Evolutionary conservation across 768 basidiomycete genomes (phyloP), one percentile per base, ranked within the genome.

Genomic region (Lentinula detonsa): DNA sequence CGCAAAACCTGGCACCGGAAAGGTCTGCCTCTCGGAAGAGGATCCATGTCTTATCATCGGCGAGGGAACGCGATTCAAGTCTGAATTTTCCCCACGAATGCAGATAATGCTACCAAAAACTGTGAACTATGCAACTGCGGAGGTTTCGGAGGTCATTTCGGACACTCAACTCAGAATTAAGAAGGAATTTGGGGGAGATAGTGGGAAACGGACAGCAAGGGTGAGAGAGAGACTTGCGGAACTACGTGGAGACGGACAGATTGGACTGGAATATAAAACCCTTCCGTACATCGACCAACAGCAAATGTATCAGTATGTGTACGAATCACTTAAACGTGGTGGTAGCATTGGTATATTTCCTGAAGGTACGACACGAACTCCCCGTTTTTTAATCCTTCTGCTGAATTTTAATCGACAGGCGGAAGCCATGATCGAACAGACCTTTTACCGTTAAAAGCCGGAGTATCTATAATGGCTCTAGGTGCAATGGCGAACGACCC

Each of bases 401-500:
- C 23, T 6, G 33, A 9, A 5, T 13, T 7, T 18, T 10, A n/a
- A 28, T 63, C 28, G 7, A 13, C 13, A 98, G 95, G 97, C 66
- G 97, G 97, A 60, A 98, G 95, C 61, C 97, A 99, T 73, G 97
- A 99, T 74, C 88, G 97, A 43, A 95, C 93, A 8, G 95, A 98
- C 73, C 82, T 98, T 54, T 84, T 98, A 18, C 97, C 97, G 2
- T 81, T 99, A 43, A 99, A 99, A 75, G 97, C 97, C 33, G 97
- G 97, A 4, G 95, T 98, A 39, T 91, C 95, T 1, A 84, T 98
- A 67, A 98, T 99, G 95, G 95, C 97, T 23, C 81, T 99, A 8
- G 97, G 97, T 28, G 95, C 97, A 4, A 96, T 98, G 93, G 92
- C 92, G 9, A 90, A 90, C 63, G 85, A 98, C 70, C 87, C 94